Base-by-base conservation (phyloP, 1,284 basidiomycete genomes). In the Trametes versicolor region DNA sequence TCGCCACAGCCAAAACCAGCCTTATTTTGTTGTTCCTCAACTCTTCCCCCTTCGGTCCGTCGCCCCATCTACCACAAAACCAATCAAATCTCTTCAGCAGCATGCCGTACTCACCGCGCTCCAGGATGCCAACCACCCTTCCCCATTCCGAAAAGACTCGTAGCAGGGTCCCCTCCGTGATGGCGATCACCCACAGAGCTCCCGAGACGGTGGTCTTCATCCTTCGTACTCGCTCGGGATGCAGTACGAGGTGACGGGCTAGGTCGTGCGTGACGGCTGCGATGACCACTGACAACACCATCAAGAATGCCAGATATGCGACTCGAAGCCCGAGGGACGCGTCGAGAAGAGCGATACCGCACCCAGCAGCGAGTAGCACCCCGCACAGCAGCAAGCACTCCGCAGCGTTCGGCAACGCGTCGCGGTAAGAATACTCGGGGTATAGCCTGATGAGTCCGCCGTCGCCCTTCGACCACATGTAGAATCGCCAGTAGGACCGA, bases 401-500 rank as follows among this genome's bases (percentile, higher is more conserved):
- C 2, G 82, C 85, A 47, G 81, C 81, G 70, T 84, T 89, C 1
- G 85, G 85, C 21, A 79, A 76, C 23, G 72, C 70, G 67, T 86
- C 83, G 17, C 72, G 60, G 70, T 86, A 88, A 4, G 79, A 75
- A 65, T 81, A 72, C 23, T 83, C 72, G 0, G 85, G 85, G 60
- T 84, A 87, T 65, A 80, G 71, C 58, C 73, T 79, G 66, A 87
- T 74, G 25, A 90, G 78, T 0, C 76, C 79, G 0, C 86, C 86
- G 50, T 89, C 87, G 1, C 87, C 87, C 58, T 83, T 80, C 0
- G 82, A 80, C 87, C 87, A 88, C 80, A 82, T 83, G 63, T 84
- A 85, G 67, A 88, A 88, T 15, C 86, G 72, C 78, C 76, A 81
- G 66, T 88, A 88, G 0, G 82, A 83, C 23, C 85, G 75, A 9